Evolutionary conservation across 2,329 filamentous ascomycete genomes (phyloP), one percentile per base, ranked within the genome.

Genomic region (Neodidymelliopsis sp.): DNA sequence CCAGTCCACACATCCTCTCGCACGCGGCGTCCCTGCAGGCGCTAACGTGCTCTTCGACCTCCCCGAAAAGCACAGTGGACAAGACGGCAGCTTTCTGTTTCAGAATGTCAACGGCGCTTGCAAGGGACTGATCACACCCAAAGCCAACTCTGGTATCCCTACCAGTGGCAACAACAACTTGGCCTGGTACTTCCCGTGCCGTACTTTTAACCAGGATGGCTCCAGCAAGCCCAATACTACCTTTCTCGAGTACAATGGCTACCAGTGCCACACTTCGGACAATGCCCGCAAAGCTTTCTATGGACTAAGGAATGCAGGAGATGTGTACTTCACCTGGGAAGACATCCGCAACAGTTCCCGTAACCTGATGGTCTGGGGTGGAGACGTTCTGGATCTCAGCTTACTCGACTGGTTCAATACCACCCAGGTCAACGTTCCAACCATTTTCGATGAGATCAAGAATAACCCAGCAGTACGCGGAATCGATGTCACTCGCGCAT

Each of bases 61-160:
- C n/a, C 82, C 87, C 1, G 83, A 88, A 60, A 90, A 90, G 67
- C 85, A 93, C 62, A 87, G 86, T 45, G 94, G 92, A n/a, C 83
- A 89, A 73, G 95, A 99, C 69, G 93, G 90, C 49, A 97, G 92
- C 68, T 99, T 99, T 71, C 77, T 99, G 67, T 99, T 99, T 76
- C 94, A 99, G 71, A 96, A 97, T 60, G 94, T 99, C 72, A 99
- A 99, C 63, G 95, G 94, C 36, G 89, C 89, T 55, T 99, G 94
- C 82, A 99, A 97, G 76, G 89, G 83, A 8, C 75, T 97, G 47
- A 96, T 99, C 69, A 96, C 84, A 1, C 74, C 81, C 6, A 84
- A 88, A 1, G 69, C 81, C 1, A 79, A 79, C 45, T 95, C 92
- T 0, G 87, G 91, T 62, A 85, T 99, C 7, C 91, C 92, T 1